These are phyloP conservation scores for Prunus davidiana DNA, from an alignment of 306 rosid species.

Conservation along the genomic window DNA sequence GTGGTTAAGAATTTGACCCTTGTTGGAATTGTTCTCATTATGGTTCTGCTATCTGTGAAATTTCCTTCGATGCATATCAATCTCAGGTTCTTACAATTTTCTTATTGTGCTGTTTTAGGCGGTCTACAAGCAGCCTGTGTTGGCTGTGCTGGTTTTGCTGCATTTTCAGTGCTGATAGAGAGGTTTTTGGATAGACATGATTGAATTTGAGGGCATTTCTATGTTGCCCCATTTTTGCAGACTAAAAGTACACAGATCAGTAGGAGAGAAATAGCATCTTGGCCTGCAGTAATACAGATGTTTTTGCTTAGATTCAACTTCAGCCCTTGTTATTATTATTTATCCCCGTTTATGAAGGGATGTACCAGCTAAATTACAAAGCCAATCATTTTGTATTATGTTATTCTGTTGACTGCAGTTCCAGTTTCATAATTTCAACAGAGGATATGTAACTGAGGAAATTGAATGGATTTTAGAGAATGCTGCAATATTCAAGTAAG, in stretches of 20 bases:
- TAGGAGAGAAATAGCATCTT: constrained; percentile 6
- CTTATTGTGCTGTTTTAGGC: too few relatives aligned
- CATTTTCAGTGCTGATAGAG: too few relatives aligned
- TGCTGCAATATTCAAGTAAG: not conserved
- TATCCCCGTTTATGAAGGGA: constrained; percentile 2
- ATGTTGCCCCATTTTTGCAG: too few relatives aligned
- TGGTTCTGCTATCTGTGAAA: not conserved
- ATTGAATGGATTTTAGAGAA: not conserved
- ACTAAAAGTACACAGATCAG: too few relatives aligned
- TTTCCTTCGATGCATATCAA: constrained; percentile 1
- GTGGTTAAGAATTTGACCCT: not conserved
- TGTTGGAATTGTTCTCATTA: not conserved
- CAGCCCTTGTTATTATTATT: not conserved
- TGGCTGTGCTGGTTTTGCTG: too few relatives aligned
- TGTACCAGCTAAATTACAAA: not conserved
- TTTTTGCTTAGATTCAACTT: not conserved
- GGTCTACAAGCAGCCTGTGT: too few relatives aligned
- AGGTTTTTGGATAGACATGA: too few relatives aligned
- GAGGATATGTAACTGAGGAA: constrained; percentile 7
- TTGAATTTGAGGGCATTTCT: too few relatives aligned
- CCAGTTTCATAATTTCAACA: not conserved
- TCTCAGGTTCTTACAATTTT: too few relatives aligned
- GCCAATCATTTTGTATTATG: constrained; percentile 1
- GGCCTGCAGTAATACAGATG: not conserved
- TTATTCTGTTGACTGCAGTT: not conserved